Conservation (phyloP, 306 rosid species). For the Nissolia schottii region DNA sequence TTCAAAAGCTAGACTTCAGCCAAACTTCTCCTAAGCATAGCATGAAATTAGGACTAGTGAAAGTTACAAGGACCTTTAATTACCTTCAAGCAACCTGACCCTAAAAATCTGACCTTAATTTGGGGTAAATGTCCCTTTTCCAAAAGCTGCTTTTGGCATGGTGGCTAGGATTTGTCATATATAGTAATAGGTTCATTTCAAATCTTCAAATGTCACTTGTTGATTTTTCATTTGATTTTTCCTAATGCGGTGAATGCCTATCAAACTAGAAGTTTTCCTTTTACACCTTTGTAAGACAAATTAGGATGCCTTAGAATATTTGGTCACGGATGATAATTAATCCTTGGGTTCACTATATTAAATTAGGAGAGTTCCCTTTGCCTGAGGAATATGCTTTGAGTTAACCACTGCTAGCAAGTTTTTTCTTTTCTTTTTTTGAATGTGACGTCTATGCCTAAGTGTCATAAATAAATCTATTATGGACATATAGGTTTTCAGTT, state of each 20-base stretch:
- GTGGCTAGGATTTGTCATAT: neutral
- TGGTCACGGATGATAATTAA: neutral
- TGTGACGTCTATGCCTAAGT: neutral
- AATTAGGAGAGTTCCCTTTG: neutral
- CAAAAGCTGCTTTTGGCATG: neutral
- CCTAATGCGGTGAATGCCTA: neutral
- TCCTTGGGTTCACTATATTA: neutral
- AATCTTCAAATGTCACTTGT: neutral
- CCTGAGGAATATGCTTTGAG: neutral
- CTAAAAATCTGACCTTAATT: neutral
- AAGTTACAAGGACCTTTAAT: neutral
- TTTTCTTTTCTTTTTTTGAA: neutral
- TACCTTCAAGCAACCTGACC: neutral
- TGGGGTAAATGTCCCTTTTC: neutral
- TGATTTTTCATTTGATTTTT: neutral
- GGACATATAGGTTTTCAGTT: neutral
- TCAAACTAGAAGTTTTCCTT: neutral
- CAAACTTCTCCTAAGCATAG: neutral
- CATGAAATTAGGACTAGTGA: no score
- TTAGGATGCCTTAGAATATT: neutral
- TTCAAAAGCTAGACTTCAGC: no score
- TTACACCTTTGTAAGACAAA: neutral
- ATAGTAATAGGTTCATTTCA: neutral
- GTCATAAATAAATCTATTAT: neutral
- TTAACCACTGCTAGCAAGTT: no score